phyloP scores from a whole-genome alignment of 306 rosid species.

The Castanea sativa region DNA sequence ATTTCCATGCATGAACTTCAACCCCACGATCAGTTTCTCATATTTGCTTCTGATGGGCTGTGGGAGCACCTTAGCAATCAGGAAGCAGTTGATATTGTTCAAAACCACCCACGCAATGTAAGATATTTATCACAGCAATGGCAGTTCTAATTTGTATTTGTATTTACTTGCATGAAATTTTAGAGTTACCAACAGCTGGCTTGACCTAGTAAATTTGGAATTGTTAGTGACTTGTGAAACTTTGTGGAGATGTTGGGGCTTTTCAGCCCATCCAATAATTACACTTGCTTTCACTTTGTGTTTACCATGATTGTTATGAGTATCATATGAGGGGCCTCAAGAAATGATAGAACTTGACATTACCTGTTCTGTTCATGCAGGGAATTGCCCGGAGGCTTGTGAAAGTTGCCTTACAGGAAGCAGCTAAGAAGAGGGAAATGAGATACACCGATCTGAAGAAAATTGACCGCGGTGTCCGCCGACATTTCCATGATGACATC shows the following conservation, averaged over 20 bases:
- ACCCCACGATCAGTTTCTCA: constrained; percentile 67
- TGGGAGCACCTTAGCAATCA: constrained; percentile 96
- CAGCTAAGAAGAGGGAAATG: constrained; percentile 96
- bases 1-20: constrained; percentile 70
- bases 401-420: constrained; percentile 74
- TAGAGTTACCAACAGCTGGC: neutral
- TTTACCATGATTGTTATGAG: neutral
- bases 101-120: constrained; percentile 68
- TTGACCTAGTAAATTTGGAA: neutral
- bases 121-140: constrained; percentile 25
- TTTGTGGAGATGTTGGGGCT: neutral
- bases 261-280: neutral
- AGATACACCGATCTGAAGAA: constrained; percentile 86
- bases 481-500: constrained; percentile 90
- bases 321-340: neutral
- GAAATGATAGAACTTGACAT: constrained; percentile 20
- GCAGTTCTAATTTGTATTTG: neutral
- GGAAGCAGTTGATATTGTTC: constrained; percentile 84
- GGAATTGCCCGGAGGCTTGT: constrained; percentile 86
- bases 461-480: constrained; percentile 85
- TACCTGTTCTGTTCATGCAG: constrained; percentile 34
- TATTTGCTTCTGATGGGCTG: constrained; percentile 92
- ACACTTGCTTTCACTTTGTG: neutral
- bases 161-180: neutral
- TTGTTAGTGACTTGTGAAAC: neutral